These are phyloP conservation scores for Vaccinium myrtillus DNA, from an alignment of 148 eudicot species.

Conservation along the genomic window DNA sequence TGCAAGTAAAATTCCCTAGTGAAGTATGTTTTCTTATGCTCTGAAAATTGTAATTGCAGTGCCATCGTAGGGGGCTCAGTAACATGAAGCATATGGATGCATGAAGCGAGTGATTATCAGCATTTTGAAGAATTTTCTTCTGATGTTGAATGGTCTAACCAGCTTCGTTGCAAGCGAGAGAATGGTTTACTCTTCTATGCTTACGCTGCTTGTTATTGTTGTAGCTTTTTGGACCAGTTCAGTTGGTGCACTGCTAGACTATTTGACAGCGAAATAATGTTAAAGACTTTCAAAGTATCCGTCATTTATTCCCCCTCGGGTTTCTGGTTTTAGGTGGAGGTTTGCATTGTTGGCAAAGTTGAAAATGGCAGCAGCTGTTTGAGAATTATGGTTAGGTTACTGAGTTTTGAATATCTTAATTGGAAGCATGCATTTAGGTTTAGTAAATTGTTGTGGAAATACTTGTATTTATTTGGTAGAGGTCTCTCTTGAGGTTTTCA, in stretches of 20 bases:
- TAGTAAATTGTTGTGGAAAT: too few relatives aligned
- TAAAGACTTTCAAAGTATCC: not conserved
- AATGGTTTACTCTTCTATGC: conserved; percentile 3
- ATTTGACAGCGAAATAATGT: not conserved
- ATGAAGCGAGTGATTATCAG: not conserved
- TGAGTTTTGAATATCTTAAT: too few relatives aligned
- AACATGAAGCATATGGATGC: not conserved
- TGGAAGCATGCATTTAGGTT: too few relatives aligned
- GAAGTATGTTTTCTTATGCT: not conserved
- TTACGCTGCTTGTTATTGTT: not conserved
- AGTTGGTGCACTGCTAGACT: not conserved
- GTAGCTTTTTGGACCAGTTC: not conserved
- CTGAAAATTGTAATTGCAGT: conserved; percentile 7
- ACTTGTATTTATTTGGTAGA: too few relatives aligned
- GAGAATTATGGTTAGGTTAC: too few relatives aligned
- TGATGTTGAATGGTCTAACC: not conserved
- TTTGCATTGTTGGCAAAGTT: too few relatives aligned
- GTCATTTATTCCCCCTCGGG: not conserved
- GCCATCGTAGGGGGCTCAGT: conserved; percentile 13
- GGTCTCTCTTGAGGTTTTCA: too few relatives aligned
- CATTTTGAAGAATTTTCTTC: not conserved
- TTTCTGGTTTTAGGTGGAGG: too few relatives aligned
- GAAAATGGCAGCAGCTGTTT: too few relatives aligned
- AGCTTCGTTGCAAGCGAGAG: not conserved
- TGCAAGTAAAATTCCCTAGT: not conserved